Conservation (phyloP, 169 alveolate species). For the Cryptosporidium meleagridis region DNA sequence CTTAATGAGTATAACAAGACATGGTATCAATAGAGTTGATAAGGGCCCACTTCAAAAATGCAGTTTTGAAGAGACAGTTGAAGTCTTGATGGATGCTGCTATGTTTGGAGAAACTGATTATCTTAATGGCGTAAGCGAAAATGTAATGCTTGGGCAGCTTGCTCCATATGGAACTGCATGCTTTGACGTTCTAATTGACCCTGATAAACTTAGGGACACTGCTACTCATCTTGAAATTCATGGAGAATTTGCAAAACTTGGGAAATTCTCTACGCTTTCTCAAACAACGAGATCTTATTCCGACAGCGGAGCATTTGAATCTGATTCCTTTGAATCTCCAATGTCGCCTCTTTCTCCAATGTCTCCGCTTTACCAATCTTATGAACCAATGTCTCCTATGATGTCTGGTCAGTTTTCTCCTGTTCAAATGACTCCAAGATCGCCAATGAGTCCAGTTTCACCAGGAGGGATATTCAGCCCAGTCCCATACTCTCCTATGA, state of each 20-base stretch:
- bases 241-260: slow-evolving; percentile 84
- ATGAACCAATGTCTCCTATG: slow-evolving; percentile 76
- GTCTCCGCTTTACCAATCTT: slow-evolving; percentile 75
- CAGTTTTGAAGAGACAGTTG: slow-evolving; percentile 99
- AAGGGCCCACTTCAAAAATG: slow-evolving; percentile 98
- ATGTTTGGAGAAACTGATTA: slow-evolving; percentile 94
- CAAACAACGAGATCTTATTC: slow-evolving; percentile 75
- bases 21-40: slow-evolving; percentile 99
- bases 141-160: slow-evolving; percentile 95
- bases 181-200: slow-evolving; percentile 92
- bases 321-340: slow-evolving; percentile 75
- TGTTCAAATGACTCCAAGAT: slow-evolving; percentile 75
- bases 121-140: slow-evolving; percentile 93
- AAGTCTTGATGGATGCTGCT: slow-evolving; percentile 98
- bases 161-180: slow-evolving; percentile 94
- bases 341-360: slow-evolving; percentile 79
- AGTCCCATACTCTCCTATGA: slow-evolving; percentile 85
- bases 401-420: slow-evolving; percentile 73
- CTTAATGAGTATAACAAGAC: slow-evolving; percentile 98
- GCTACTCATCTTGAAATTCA: slow-evolving; percentile 84
- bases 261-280: slow-evolving; percentile 84
- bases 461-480: slow-evolving; percentile 92
- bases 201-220: slow-evolving; percentile 89
- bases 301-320: slow-evolving; percentile 16
- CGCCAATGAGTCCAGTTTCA: slow-evolving; percentile 77